Conservation (phyloP, 1,284 basidiomycete genomes). For the Rhodotorula sp. region DNA sequence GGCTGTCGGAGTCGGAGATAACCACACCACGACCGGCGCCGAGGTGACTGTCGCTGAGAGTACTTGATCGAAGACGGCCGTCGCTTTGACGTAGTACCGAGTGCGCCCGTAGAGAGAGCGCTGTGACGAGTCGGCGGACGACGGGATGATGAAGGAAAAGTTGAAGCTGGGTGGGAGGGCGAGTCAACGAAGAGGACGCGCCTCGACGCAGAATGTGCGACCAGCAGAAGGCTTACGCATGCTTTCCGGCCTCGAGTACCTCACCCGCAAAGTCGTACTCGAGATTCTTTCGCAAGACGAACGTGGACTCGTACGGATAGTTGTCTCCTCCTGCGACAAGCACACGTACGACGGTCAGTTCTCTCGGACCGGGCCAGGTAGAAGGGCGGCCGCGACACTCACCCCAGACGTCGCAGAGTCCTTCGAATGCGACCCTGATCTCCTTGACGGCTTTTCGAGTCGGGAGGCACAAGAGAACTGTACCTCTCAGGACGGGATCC, state of each 20-base stretch:
- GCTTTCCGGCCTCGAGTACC: constrained; percentile 26
- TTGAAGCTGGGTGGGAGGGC: constrained; percentile 20
- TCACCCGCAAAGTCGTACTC: constrained; percentile 31
- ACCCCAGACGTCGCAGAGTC: constrained; percentile 28
- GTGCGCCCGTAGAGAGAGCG: constrained; percentile 22
- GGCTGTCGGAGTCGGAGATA: constrained; percentile 24
- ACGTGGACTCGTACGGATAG: constrained; percentile 22
- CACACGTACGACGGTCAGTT: no score
- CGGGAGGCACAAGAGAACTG: constrained; percentile 27
- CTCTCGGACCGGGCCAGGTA: background rate
- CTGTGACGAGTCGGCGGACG: constrained; percentile 26
- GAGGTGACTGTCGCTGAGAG: constrained; percentile 3
- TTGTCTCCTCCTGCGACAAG: constrained; percentile 13
- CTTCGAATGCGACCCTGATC: constrained; percentile 35
- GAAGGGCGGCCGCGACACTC: background rate
- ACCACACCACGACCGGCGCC: constrained; percentile 14
- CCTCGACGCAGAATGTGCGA: background rate
- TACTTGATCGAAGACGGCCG: constrained; percentile 15
- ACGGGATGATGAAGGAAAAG: constrained; percentile 37
- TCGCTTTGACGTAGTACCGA: constrained; percentile 38
- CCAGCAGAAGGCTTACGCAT: constrained; percentile 15
- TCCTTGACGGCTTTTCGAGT: constrained; percentile 8
- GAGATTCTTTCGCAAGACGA: constrained; percentile 27
- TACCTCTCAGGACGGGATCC: constrained; percentile 34
- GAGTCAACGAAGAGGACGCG: background rate